phyloP scores from a whole-genome alignment of 225 moss, liverwort and hornwort species.

The Sphagnum contortum region DNA sequence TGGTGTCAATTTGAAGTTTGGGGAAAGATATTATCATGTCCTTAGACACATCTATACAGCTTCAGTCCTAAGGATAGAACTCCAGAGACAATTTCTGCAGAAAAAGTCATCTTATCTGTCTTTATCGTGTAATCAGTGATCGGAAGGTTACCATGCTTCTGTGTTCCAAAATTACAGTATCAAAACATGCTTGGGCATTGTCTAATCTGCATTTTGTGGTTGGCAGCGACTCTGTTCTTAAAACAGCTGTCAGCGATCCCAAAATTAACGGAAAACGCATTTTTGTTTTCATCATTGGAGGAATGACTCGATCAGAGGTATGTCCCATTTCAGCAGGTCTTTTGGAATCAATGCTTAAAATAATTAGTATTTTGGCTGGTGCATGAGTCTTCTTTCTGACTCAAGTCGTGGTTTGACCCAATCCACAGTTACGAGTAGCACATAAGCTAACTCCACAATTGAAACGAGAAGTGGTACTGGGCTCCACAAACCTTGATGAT shows the following conservation, averaged over 20 bases:
- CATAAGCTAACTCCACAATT: constrained; percentile 82
- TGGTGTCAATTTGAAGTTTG: not conserved
- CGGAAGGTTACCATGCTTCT: no score
- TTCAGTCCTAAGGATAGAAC: no score
- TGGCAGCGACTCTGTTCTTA: constrained; percentile 23
- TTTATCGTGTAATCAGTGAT: not conserved
- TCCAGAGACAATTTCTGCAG: not conserved
- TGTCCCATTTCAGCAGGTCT: not conserved
- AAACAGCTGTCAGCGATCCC: constrained; percentile 13
- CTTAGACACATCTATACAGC: not conserved
- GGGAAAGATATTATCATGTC: not conserved
- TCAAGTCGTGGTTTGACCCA: not conserved
- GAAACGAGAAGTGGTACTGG: constrained; percentile 85
- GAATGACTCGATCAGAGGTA: constrained; percentile 94
- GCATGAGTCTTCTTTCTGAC: not conserved
- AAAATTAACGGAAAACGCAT: constrained; percentile 52
- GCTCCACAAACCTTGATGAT: constrained; percentile 77
- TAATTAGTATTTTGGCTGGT: not conserved
- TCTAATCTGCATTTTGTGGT: not conserved
- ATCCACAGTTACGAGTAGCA: constrained; percentile 70
- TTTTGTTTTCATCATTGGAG: constrained; percentile 86
- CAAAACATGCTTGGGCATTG: not conserved
- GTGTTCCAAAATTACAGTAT: no score
- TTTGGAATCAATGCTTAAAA: not conserved
- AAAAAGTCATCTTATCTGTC: not conserved